Percentiles rank a stretch among this genome's conserved stretches.
These are phyloP conservation scores for Leucocoprinus leucothites DNA, from an alignment of 768 basidiomycete genomes.

Conservation along the genomic window DNA sequence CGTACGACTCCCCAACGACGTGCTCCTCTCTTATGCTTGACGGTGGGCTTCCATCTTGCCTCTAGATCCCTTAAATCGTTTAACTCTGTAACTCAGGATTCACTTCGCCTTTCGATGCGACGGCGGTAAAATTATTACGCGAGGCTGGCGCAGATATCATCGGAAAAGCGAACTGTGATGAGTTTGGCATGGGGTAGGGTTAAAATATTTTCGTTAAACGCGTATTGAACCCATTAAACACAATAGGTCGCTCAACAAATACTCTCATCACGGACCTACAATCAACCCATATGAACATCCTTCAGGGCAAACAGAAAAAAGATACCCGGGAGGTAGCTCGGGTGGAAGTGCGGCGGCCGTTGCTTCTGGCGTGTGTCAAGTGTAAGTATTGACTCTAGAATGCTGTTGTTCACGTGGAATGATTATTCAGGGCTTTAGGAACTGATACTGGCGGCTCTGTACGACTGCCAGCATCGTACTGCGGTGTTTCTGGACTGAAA, in stretches of 20 bases:
- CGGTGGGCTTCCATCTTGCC: conserved; percentile 32
- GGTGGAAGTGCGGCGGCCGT: conserved; percentile 96
- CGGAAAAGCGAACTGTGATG: conserved; percentile 95
- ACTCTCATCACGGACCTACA: conserved; percentile 74
- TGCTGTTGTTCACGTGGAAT: not conserved
- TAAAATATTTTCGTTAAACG: not conserved
- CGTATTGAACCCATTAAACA: conserved; percentile 4
- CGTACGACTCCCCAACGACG: conserved; percentile 56
- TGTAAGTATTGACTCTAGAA: conserved; percentile 47
- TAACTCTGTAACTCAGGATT: conserved; percentile 49
- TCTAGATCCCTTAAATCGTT: not conserved
- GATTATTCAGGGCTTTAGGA: conserved; percentile 65
- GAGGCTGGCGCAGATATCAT: conserved; percentile 65
- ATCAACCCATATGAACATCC: conserved; percentile 61
- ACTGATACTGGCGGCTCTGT: conserved; percentile 97
- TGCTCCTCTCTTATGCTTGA: conserved; percentile 77
- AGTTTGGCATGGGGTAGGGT: conserved; percentile 96
- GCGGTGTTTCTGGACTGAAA: conserved; percentile 88
- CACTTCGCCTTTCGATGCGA: conserved; percentile 81
- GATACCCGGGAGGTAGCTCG: conserved; percentile 89
- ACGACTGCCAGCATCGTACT: conserved; percentile 91
- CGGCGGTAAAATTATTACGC: conserved; percentile 65
- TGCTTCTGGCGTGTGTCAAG: conserved; percentile 76
- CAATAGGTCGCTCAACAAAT: conserved; percentile 69
- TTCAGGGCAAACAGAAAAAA: conserved; percentile 16